Conservation (phyloP, 441 rosid genomes). For the Caryocar brasiliense region DNA sequence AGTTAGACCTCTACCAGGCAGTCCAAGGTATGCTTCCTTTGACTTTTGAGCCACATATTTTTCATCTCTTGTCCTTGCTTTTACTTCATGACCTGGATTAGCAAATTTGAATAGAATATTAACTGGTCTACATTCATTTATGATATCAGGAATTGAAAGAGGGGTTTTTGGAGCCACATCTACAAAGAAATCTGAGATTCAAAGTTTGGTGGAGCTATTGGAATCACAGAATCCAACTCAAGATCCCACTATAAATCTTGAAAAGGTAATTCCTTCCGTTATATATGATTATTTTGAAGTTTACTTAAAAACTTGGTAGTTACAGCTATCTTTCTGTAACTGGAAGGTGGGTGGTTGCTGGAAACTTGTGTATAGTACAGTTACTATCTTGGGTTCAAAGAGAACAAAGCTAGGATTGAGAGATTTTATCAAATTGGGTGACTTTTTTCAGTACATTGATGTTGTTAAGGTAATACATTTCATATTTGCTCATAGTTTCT, state of each 20-base stretch:
- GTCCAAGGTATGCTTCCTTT: constrained; percentile 34
- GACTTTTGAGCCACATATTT: background rate
- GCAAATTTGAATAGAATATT: background rate
- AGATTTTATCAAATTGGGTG: constrained; percentile 68
- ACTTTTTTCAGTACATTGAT: constrained; percentile 59
- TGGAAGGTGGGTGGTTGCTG: constrained; percentile 63
- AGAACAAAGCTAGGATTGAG: constrained; percentile 81
- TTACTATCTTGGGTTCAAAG: constrained; percentile 62
- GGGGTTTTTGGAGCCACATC: constrained; percentile 72
- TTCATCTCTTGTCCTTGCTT: background rate
- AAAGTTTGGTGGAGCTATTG: constrained; percentile 39
- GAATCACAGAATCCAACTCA: constrained; percentile 76
- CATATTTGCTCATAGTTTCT: background rate
- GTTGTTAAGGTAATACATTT: constrained; percentile 43
- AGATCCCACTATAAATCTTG: constrained; percentile 46
- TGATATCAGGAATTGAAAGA: constrained; percentile 48
- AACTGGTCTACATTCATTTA: background rate
- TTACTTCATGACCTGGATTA: background rate
- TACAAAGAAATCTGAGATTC: constrained; percentile 54
- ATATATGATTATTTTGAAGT: background rate
- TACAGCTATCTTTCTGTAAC: constrained; percentile 12
- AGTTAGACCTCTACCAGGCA: constrained; percentile 39
- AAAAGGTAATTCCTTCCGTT: constrained; percentile 32
- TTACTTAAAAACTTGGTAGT: background rate
- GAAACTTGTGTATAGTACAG: constrained; percentile 70